A percentile compares a stretch with the other conserved stretches of the same genome.
These are phyloP conservation scores for Sporothrix pseudoabietina DNA, from an alignment of 2,329 filamentous ascomycete species.

Conservation along the genomic window DNA sequence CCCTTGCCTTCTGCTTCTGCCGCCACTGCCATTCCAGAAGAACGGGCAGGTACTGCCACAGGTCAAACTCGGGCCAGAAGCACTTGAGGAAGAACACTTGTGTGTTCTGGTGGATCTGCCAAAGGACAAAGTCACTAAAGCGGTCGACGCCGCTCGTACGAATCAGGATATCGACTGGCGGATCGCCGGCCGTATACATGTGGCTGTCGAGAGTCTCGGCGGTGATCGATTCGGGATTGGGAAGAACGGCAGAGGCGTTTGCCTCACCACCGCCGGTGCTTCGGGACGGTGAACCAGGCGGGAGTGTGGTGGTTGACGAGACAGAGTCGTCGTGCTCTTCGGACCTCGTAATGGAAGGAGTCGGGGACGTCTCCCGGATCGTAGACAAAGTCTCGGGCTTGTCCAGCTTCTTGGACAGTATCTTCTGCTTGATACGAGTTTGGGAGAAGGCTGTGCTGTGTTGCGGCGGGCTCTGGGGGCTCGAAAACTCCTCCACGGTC, in stretches of 20 bases:
- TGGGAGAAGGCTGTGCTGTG: slow-evolving; percentile 79
- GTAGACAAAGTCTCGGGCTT: slow-evolving; percentile 51
- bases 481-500: slow-evolving; percentile 84
- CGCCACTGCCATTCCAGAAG: slow-evolving; percentile 84
- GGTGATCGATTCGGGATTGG: slow-evolving; percentile 85
- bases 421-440: slow-evolving; percentile 82
- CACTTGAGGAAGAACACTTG: slow-evolving; percentile 91
- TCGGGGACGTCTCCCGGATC: slow-evolving; percentile 53
- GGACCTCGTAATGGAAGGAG: slow-evolving; percentile 48
- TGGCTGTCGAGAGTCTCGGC: slow-evolving; percentile 78
- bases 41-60: slow-evolving; percentile 91
- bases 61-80: slow-evolving; percentile 93
- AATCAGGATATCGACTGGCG: slow-evolving; percentile 86
- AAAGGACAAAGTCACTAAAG: slow-evolving; percentile 97
- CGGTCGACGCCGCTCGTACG: slow-evolving; percentile 91
- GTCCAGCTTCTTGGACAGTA: slow-evolving; percentile 67
- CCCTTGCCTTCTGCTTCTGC: slow-evolving; percentile 59
- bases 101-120: slow-evolving; percentile 93
- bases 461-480: slow-evolving; percentile 64
- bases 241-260: slow-evolving; percentile 48
- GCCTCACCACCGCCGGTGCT: slow-evolving; percentile 41
- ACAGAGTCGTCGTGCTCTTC: slow-evolving; percentile 57
- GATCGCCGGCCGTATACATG: slow-evolving; percentile 83
- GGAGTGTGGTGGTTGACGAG: slow-evolving; percentile 62
- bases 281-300: slow-evolving; percentile 54